Conservation (phyloP, 371 early-diverging fungal genomes). For the Mortierella sp. region DNA sequence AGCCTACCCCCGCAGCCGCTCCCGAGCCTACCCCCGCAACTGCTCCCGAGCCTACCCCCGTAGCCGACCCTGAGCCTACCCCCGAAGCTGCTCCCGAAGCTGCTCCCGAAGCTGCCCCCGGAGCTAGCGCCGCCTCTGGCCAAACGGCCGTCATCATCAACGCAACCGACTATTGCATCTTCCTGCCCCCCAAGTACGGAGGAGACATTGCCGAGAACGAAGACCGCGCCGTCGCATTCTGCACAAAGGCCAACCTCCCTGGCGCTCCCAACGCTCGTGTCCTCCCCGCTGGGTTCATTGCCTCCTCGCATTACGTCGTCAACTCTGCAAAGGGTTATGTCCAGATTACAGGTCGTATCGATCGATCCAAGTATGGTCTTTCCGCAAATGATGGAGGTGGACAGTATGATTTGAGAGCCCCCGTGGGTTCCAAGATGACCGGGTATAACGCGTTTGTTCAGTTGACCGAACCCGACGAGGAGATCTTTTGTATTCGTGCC, state of each 20-base stretch:
- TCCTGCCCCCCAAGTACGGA: slow-evolving; percentile 59
- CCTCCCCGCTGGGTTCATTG: slow-evolving; percentile 62
- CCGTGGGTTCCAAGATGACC: slow-evolving; percentile 63
- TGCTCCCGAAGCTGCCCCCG: not conserved
- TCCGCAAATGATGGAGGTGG: slow-evolving; percentile 64
- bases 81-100: not conserved
- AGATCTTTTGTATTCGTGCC: slow-evolving; percentile 67
- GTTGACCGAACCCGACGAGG: slow-evolving; percentile 64
- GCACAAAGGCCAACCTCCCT: slow-evolving; percentile 56
- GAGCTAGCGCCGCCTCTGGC: slow-evolving; percentile 21
- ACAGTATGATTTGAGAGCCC: slow-evolving; percentile 66
- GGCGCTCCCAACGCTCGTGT: slow-evolving; percentile 57
- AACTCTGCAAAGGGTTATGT: slow-evolving; percentile 62
- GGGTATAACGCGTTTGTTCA: slow-evolving; percentile 67
- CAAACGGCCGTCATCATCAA: slow-evolving; percentile 60
- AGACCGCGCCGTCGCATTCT: slow-evolving; percentile 63
- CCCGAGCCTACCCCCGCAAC: too few species aligned
- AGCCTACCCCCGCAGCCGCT: not conserved
- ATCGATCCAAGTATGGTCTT: slow-evolving; percentile 61
- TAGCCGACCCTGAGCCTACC: not conserved
- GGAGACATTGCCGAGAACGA: slow-evolving; percentile 29
- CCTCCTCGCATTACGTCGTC: slow-evolving; percentile 62
- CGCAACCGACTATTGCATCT: slow-evolving; percentile 65
- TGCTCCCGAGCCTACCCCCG: too few species aligned
- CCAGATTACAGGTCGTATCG: slow-evolving; percentile 70